Evolutionary conservation across 345 rosid species (phyloP).

Genomic region (Jatropha curcas): DNA sequence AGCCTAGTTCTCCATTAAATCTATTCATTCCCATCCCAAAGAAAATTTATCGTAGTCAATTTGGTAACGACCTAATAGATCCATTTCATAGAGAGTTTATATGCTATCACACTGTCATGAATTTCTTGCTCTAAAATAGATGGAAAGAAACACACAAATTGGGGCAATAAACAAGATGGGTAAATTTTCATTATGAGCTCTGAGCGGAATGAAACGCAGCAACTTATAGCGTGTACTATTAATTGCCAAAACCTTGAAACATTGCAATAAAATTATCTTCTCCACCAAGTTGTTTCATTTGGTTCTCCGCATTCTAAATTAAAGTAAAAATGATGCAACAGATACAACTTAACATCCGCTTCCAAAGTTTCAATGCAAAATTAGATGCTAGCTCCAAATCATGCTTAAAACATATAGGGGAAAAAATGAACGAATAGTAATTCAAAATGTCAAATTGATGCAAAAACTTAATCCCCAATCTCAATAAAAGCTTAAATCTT

Average conservation of each 20-base stretch:
- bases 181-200: too few relatives aligned
- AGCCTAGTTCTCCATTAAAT: background rate
- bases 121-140: background rate
- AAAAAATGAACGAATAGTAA: background rate
- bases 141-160: background rate
- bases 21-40: background rate
- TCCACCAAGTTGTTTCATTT: background rate
- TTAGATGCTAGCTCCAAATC: background rate
- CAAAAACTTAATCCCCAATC: background rate
- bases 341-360: background rate
- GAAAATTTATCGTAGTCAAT: background rate
- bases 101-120: background rate
- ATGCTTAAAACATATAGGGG: background rate
- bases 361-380: background rate
- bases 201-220: background rate
- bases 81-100: background rate
- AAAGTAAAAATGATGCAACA: background rate
- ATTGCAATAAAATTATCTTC: background rate
- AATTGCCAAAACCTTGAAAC: constrained; percentile 1
- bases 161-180: background rate
- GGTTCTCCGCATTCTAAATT: background rate
- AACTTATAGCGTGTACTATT: background rate
- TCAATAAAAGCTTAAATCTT: constrained; percentile 12
- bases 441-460: background rate
- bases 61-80: background rate